phyloP scores from a whole-genome alignment of 192 early-diverging fungal genomes.

The Thoreauomyces humboldtii region DNA sequence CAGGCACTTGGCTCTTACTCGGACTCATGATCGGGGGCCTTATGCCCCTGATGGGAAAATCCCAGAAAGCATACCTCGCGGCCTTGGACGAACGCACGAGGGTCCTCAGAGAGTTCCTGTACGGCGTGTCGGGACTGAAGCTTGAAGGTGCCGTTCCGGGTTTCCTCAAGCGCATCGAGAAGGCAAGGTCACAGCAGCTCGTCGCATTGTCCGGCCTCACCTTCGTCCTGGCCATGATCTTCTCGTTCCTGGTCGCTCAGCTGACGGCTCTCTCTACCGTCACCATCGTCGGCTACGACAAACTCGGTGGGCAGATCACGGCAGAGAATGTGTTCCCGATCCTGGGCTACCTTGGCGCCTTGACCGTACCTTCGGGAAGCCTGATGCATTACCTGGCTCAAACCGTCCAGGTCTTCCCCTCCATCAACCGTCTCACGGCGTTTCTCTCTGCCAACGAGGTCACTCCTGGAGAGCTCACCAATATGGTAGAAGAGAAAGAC shows the following conservation, averaged over 20 bases:
- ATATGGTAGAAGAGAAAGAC: background rate
- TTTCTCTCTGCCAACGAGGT: background rate
- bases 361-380: conserved; percentile 3
- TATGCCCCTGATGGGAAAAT: background rate
- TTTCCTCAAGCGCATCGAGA: background rate
- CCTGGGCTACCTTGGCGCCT: background rate
- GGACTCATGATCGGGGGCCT: background rate
- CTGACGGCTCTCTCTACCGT: background rate
- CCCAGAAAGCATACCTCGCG: conserved; percentile 3
- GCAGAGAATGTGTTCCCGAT: conserved; percentile 2
- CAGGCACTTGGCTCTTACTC: conserved; percentile 3
- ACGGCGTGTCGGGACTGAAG: conserved; percentile 16
- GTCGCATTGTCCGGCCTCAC: background rate
- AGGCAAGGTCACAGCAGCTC: background rate
- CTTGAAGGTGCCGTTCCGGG: background rate
- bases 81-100: conserved; percentile 22
- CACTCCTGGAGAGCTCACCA: background rate
- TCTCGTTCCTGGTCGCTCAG: background rate
- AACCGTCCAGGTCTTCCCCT: background rate
- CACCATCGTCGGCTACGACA: background rate
- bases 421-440: background rate
- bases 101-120: conserved; percentile 32
- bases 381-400: background rate
- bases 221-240: background rate
- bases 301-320: conserved; percentile 4